A percentile compares a stretch with the other conserved stretches of the same genome.
Conservation (phyloP, 1,139 yeast genomes). For the Williopsis jadinii region DNA sequence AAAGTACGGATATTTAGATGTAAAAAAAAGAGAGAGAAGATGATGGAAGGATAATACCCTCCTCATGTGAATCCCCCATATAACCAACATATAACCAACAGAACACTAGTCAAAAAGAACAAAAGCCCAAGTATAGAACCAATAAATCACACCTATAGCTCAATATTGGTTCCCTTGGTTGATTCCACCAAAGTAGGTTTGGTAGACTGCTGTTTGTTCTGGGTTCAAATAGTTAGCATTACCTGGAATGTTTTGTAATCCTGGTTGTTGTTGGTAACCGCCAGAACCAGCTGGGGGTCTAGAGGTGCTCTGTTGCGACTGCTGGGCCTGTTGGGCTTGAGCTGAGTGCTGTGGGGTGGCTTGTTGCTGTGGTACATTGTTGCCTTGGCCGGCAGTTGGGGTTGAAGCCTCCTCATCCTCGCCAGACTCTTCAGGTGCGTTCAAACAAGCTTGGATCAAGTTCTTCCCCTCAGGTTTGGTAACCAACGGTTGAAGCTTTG, state of each 20-base stretch:
- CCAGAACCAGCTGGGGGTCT: conserved; percentile 18
- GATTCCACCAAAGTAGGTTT: conserved; percentile 53
- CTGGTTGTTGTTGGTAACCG: conserved; percentile 23
- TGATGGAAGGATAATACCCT: too few species aligned
- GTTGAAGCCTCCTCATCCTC: conserved; percentile 42
- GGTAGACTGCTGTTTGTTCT: conserved; percentile 47
- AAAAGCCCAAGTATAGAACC: too few species aligned
- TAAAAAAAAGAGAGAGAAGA: too few species aligned
- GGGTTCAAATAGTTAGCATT: conserved; percentile 43
- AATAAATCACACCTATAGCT: not conserved
- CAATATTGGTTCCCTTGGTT: conserved; percentile 37
- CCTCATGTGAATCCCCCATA: too few species aligned
- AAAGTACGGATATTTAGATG: too few species aligned
- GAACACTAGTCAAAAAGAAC: too few species aligned
- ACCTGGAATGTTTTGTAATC: conserved; percentile 31
- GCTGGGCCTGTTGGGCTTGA: conserved; percentile 15
- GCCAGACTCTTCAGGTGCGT: conserved; percentile 80
- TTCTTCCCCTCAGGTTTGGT: conserved; percentile 96
- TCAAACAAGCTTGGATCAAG: conserved; percentile 91
- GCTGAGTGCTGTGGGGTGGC: conserved; percentile 1
- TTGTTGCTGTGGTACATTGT: conserved; percentile 5
- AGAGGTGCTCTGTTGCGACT: conserved; percentile 13
- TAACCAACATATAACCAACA: too few species aligned
- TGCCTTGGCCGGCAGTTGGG: conserved; percentile 14
- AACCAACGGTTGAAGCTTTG: conserved; percentile 94